Conservation (phyloP, 805 yeast species). For the Wickerhamomyces alni region DNA sequence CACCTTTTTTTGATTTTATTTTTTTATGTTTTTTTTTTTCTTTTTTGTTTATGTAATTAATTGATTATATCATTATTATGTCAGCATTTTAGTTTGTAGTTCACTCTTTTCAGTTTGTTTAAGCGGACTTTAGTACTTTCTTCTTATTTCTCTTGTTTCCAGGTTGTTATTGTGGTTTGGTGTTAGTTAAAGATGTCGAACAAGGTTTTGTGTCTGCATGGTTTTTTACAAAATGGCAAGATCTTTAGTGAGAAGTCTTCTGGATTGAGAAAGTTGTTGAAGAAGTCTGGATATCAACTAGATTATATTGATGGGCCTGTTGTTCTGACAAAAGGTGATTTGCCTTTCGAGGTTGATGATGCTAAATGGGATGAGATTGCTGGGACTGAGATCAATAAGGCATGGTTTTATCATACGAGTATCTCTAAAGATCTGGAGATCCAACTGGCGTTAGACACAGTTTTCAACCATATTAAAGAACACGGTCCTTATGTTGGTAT, state of each 20-base stretch:
- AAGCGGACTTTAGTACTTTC: not conserved
- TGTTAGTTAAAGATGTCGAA: conserved; percentile 15
- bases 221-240: conserved; percentile 80
- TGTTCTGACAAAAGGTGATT: conserved; percentile 55
- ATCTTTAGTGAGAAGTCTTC: conserved; percentile 85
- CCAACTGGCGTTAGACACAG: conserved; percentile 43
- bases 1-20: too few species aligned
- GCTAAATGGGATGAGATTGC: conserved; percentile 43
- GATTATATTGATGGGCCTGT: conserved; percentile 79
- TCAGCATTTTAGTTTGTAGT: not conserved
- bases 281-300: conserved; percentile 58
- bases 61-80: not conserved
- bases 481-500: conserved; percentile 86
- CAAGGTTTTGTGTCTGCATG: conserved; percentile 82
- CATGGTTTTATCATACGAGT: conserved; percentile 72
- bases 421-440: conserved; percentile 42
- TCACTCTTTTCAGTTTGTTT: too few species aligned
- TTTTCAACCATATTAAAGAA: conserved; percentile 43
- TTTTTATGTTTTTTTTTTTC: too few species aligned
- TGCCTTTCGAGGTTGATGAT: conserved; percentile 63
- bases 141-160: not conserved
- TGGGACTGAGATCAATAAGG: conserved; percentile 41
- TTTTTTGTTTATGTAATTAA: not conserved
- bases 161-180: not conserved
- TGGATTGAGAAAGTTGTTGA: conserved; percentile 75